These are phyloP conservation scores for Boletus calvinii DNA, from an alignment of 1,284 basidiomycete genomes.

Conservation along the genomic window DNA sequence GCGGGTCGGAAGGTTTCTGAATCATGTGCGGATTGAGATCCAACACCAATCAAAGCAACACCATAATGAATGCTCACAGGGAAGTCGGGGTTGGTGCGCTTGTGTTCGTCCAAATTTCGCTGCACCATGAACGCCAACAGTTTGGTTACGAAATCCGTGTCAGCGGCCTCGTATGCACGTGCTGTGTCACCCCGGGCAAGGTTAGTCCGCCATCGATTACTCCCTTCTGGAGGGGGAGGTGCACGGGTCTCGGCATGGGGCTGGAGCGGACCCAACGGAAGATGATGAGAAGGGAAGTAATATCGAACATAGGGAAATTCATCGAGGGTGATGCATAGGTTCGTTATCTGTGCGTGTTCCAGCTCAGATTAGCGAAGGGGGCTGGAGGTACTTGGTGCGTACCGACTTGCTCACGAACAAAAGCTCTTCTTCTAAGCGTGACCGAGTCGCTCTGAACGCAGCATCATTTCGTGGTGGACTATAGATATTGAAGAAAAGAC, in stretches of 20 bases:
- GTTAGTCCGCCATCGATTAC: constrained; percentile 69
- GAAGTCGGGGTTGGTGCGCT: constrained; percentile 82
- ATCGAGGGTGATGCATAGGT: constrained; percentile 88
- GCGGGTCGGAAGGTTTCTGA: constrained; percentile 64
- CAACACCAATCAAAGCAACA: neutral
- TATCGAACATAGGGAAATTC: constrained; percentile 96
- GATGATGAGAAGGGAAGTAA: constrained; percentile 83
- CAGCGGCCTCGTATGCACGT: constrained; percentile 61
- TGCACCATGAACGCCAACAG: constrained; percentile 84
- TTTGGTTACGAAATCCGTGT: constrained; percentile 73
- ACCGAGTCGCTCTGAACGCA: constrained; percentile 57
- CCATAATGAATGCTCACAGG: constrained; percentile 52
- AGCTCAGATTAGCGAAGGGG: constrained; percentile 8
- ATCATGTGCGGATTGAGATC: constrained; percentile 8
- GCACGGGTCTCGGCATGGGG: constrained; percentile 59
- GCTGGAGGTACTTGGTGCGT: constrained; percentile 16
- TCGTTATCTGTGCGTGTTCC: constrained; percentile 63
- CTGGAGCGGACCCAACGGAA: constrained; percentile 83
- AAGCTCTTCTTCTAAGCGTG: constrained; percentile 81
- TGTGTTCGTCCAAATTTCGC: constrained; percentile 79
- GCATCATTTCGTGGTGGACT: constrained; percentile 74
- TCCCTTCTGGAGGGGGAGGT: constrained; percentile 61
- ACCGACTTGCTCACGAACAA: constrained; percentile 71
- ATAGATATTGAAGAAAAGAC: constrained; percentile 83
- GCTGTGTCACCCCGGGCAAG: constrained; percentile 66